Evolutionary conservation across 2,329 filamentous ascomycete genomes (phyloP), one percentile per base, ranked within the genome.

Genomic region (Pezicula neosporulosa): DNA sequence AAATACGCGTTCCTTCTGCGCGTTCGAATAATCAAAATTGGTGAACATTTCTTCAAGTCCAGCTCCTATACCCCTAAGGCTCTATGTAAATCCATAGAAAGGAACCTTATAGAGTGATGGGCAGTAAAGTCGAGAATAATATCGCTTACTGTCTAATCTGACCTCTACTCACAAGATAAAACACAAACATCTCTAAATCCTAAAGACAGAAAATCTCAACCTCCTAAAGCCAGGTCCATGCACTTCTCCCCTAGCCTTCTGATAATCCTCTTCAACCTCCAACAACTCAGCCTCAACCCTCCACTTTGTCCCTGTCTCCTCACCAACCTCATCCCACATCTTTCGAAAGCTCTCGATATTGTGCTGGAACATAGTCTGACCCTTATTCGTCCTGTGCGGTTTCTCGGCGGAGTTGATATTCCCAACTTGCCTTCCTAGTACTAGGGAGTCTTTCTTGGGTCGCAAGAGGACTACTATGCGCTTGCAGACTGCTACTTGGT

Each of bases 401-500:
- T 6, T 28, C 27, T 28, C 42, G 2, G 5, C 21, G 8, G 42
- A 10, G 27, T 30, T 28, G 4, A 28, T 27, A 30, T 30, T 44
- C 4, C 68, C 70, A 13, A 68, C 62, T 49, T 74, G 71, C n/a
- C 69, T 58, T 15, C 73, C 72, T 42, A 74, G 54, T 4, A 75
- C 51, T 24, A 76, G 49, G 10, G 63, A 63, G 15, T 64, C 69
- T 16, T 42, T 35, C 27, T 44, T 36, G 45, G 63, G 62, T 48
- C 64, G 36, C 13, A 49, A n/a, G 16, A 56, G 37, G 15, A 24
- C 47, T 8, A 54, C 51, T 15, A 49, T 41, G 21, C 51, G 35
- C 47, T 66, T 66, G 12, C 64, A 64, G 19, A 67, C 64, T 43
- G 64, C 58, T 10, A 71, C 57, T 52, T 75, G 72, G 10, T 62